These are phyloP conservation scores for Citrus hindsii DNA, from an alignment of 345 rosid genomes.

Conservation along the genomic window DNA sequence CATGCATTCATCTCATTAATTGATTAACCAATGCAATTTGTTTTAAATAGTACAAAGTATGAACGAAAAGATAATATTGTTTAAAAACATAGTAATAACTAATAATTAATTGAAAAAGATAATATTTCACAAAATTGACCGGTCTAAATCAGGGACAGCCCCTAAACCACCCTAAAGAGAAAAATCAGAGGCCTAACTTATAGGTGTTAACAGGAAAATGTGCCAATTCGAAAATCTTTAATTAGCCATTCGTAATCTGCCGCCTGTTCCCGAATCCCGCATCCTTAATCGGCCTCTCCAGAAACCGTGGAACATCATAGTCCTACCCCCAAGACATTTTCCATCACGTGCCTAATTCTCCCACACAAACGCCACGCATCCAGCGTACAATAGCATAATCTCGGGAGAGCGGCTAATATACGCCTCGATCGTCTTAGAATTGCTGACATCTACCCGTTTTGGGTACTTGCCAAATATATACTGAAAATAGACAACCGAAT, in stretches of 20 bases:
- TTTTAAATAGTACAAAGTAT: background rate
- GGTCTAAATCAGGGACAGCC: background rate
- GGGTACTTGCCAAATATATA: background rate
- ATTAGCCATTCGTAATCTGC: background rate
- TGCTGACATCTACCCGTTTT: background rate
- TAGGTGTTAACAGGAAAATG: background rate
- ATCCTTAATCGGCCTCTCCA: constrained; percentile 14
- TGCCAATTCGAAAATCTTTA: background rate
- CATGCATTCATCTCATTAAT: background rate
- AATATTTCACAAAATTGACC: background rate
- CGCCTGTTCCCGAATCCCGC: background rate
- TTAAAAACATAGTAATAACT: no score
- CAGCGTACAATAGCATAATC: constrained; percentile 20
- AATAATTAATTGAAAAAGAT: no score
- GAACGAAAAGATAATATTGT: background rate
- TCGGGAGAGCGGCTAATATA: constrained; percentile 10
- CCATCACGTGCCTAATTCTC: background rate
- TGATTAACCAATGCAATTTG: background rate
- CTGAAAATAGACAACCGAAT: background rate
- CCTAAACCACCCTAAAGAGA: background rate
- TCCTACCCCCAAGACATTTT: background rate
- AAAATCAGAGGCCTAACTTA: background rate
- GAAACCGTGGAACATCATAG: constrained; percentile 27
- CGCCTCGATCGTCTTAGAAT: background rate
- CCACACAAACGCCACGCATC: background rate